Evolutionary conservation across 164 flowering plant species (phyloP).

Genomic region (Euptelea pleiosperma): DNA sequence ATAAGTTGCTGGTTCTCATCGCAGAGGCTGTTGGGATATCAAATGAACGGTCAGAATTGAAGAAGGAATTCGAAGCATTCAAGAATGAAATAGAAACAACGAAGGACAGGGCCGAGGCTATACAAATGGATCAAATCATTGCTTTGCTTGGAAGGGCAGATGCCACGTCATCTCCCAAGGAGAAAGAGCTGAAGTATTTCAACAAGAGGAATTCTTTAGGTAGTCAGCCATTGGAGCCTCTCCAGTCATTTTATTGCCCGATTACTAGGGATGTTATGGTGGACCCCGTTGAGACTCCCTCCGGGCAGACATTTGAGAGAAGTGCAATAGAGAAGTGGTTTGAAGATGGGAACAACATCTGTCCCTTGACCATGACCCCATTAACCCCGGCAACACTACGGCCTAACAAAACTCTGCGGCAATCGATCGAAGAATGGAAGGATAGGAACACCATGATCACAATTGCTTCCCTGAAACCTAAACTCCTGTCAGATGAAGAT

Average conservation of each 20-base stretch:
- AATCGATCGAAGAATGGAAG: conserved; percentile 83
- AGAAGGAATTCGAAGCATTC: conserved; percentile 61
- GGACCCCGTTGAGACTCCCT: conserved; percentile 73
- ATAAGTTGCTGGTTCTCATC: conserved; percentile 48
- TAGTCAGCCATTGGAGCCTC: conserved; percentile 60
- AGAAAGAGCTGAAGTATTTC: conserved; percentile 44
- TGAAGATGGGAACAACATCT: conserved; percentile 42
- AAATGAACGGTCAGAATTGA: conserved; percentile 40
- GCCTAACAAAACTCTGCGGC: conserved; percentile 64
- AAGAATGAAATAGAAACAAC: conserved; percentile 51
- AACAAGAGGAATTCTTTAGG: conserved; percentile 56
- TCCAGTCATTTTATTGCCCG: conserved; percentile 64
- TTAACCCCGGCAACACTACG: conserved; percentile 43
- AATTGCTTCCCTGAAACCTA: conserved; percentile 46
- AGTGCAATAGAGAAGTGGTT: conserved; percentile 68
- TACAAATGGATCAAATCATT: conserved; percentile 81
- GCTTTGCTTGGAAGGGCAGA: conserved; percentile 71
- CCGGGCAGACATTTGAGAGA: conserved; percentile 77
- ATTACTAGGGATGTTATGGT: conserved; percentile 66
- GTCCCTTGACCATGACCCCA: conserved; percentile 55
- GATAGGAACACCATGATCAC: conserved; percentile 68
- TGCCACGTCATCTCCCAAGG: conserved; percentile 52
- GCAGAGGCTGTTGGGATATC: conserved; percentile 64
- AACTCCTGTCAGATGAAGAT: conserved; percentile 40
- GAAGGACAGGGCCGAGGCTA: conserved; percentile 67